A percentile compares a stretch with the other conserved stretches of the same genome.
These are phyloP conservation scores for Myrica gale DNA, from an alignment of 306 rosid species.

Conservation along the genomic window DNA sequence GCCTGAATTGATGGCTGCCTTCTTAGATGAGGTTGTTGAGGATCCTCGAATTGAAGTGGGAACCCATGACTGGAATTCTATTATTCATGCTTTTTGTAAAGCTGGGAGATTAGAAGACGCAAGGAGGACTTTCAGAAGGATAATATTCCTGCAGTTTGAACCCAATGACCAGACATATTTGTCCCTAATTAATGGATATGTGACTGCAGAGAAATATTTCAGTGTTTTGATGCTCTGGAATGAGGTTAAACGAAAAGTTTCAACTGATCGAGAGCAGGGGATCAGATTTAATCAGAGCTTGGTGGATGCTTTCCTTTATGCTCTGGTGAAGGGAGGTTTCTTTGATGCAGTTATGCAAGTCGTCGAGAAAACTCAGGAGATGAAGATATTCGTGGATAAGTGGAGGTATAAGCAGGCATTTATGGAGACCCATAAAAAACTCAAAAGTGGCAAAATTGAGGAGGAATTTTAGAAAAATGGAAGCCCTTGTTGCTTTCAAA, in stretches of 20 bases:
- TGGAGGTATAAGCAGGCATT: constrained; percentile 98
- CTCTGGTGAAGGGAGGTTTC: constrained; percentile 95
- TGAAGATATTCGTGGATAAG: constrained; percentile 87
- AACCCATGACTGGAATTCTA: constrained; percentile 96
- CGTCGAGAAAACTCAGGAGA: constrained; percentile 79
- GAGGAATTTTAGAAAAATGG: constrained; percentile 74
- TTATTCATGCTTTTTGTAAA: constrained; percentile 91
- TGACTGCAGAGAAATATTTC: constrained; percentile 73
- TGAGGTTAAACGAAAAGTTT: constrained; percentile 70
- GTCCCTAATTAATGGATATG: constrained; percentile 79
- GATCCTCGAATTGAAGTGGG: constrained; percentile 88
- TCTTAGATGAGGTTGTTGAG: constrained; percentile 84
- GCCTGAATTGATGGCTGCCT: constrained; percentile 96
- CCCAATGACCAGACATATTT: constrained; percentile 88
- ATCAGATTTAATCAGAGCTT: constrained; percentile 62
- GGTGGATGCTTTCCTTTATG: constrained; percentile 87
- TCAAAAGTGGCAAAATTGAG: constrained; percentile 66
- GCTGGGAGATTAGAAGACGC: constrained; percentile 92
- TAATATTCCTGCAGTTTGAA: constrained; percentile 77
- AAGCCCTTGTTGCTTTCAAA: constrained; percentile 84
- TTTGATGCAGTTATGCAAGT: constrained; percentile 96
- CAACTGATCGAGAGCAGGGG: constrained; percentile 56
- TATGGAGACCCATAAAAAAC: constrained; percentile 93
- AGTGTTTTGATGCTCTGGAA: constrained; percentile 86
- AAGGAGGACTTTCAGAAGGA: constrained; percentile 87